Evolutionary conservation across 495 filamentous ascomycete genomes (phyloP).

Genomic region (Penicillium atrosanguineum): DNA sequence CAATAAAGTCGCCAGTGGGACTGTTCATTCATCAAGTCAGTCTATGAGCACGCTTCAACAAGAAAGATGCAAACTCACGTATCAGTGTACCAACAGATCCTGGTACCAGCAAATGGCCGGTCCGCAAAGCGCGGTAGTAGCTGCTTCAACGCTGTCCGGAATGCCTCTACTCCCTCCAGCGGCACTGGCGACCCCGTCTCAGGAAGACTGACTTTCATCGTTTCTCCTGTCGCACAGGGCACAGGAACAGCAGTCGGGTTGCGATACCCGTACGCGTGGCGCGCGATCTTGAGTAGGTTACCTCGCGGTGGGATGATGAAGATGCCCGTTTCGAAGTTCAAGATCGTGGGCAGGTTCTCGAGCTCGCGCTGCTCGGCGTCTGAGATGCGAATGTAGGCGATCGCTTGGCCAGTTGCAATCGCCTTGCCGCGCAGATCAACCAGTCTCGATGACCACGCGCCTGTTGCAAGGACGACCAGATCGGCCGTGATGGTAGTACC

Average conservation of each 20-base stretch:
- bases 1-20: conserved; percentile 73
- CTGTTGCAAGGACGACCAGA: conserved; percentile 76
- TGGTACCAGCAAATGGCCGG: conserved; percentile 63
- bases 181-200: conserved; percentile 37
- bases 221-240: conserved; percentile 18
- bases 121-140: conserved; percentile 62
- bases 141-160: conserved; percentile 58
- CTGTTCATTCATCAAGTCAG: conserved; percentile 13
- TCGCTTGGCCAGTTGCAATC: conserved; percentile 73
- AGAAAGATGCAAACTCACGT: conserved; percentile 45
- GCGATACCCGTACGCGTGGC: conserved; percentile 78
- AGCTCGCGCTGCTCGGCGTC: conserved; percentile 63
- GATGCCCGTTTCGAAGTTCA: conserved; percentile 77
- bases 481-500: conserved; percentile 59
- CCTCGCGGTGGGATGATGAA: conserved; percentile 79
- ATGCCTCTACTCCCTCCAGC: conserved; percentile 62
- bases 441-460: conserved; percentile 77
- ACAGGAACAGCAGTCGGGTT: conserved; percentile 58
- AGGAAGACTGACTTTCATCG: conserved; percentile 43
- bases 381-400: conserved; percentile 72
- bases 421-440: conserved; percentile 76
- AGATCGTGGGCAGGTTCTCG: conserved; percentile 64
- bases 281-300: conserved; percentile 73
- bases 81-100: conserved; percentile 89
- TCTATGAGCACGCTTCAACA: conserved; percentile 1